Evolutionary conservation across 257 asterid species (phyloP).

Genomic region (Plantago ovata): DNA sequence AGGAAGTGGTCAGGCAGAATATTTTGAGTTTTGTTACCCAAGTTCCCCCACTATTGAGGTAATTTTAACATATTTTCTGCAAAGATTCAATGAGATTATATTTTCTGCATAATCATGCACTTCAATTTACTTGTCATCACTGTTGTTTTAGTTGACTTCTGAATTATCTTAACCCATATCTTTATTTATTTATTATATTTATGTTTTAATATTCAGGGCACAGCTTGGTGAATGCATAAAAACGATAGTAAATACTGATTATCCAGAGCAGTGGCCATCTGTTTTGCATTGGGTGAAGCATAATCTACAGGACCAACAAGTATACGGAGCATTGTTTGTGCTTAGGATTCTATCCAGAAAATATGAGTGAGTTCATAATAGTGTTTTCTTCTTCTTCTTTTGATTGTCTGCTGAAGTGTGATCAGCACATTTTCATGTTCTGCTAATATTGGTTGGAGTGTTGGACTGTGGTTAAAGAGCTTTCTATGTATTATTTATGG

Average conservation of each 20-base stretch:
- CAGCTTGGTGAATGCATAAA: slow-evolving; percentile 95
- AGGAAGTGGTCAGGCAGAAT: slow-evolving; percentile 88
- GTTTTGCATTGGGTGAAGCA: slow-evolving; percentile 90
- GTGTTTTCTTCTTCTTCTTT: neutral
- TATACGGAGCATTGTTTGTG: slow-evolving; percentile 84
- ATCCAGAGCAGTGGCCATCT: slow-evolving; percentile 96
- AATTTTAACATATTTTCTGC: too few relatives aligned
- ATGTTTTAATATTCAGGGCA: slow-evolving; percentile 40
- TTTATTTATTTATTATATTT: slow-evolving; percentile 14
- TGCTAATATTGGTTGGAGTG: too few relatives aligned
- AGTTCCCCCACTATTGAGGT: slow-evolving; percentile 94
- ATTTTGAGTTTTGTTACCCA: slow-evolving; percentile 65
- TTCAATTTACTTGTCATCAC: slow-evolving; percentile 7
- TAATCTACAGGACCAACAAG: slow-evolving; percentile 85
- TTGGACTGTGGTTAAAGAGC: too few relatives aligned
- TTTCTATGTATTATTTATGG: too few relatives aligned
- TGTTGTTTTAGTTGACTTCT: slow-evolving; percentile 1
- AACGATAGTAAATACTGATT: slow-evolving; percentile 84
- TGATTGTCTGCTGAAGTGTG: neutral
- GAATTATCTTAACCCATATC: neutral
- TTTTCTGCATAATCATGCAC: neutral
- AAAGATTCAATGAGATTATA: too few relatives aligned
- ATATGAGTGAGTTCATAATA: slow-evolving; percentile 72
- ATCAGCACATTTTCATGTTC: neutral
- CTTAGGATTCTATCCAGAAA: slow-evolving; percentile 86